Percentiles rank a stretch among this genome's conserved stretches.
These are phyloP conservation scores for Lithospermum erythrorhizon DNA, from an alignment of 257 asterid genomes.

Conservation along the genomic window DNA sequence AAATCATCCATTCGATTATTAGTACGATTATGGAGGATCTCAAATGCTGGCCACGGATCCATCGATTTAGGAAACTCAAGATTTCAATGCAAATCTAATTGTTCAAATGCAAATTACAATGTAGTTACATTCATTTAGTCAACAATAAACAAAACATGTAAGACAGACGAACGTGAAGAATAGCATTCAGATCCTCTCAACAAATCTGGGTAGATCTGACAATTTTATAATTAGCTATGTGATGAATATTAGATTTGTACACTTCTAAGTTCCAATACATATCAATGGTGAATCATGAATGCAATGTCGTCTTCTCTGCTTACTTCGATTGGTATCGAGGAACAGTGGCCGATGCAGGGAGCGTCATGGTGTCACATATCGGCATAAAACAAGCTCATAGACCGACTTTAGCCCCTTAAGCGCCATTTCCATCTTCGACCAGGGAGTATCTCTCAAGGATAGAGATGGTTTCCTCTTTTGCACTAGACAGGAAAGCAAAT, in stretches of 20 bases:
- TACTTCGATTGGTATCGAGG: no score
- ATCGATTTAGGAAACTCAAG: no score
- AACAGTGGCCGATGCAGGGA: no score
- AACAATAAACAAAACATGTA: not conserved
- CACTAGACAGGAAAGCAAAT: slow-evolving; percentile 25
- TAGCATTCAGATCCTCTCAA: not conserved
- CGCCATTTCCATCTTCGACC: slow-evolving; percentile 28
- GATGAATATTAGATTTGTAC: not conserved
- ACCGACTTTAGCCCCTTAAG: slow-evolving; percentile 10
- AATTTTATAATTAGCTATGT: no score
- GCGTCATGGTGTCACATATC: no score
- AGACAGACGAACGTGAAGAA: no score
- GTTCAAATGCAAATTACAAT: not conserved
- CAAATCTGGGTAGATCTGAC: not conserved
- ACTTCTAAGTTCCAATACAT: not conserved
- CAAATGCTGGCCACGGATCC: no score
- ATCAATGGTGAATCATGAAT: no score
- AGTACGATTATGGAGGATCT: no score
- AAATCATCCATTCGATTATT: no score
- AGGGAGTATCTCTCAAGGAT: slow-evolving; percentile 44
- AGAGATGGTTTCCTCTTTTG: slow-evolving; percentile 48
- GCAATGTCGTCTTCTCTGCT: not conserved
- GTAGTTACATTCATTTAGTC: no score
- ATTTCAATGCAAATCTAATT: no score
- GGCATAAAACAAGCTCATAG: not conserved